Evolutionary conservation across 1,284 basidiomycete genomes (phyloP), one percentile per base, ranked within the genome.

Genomic region (Athelia psychrophila): DNA sequence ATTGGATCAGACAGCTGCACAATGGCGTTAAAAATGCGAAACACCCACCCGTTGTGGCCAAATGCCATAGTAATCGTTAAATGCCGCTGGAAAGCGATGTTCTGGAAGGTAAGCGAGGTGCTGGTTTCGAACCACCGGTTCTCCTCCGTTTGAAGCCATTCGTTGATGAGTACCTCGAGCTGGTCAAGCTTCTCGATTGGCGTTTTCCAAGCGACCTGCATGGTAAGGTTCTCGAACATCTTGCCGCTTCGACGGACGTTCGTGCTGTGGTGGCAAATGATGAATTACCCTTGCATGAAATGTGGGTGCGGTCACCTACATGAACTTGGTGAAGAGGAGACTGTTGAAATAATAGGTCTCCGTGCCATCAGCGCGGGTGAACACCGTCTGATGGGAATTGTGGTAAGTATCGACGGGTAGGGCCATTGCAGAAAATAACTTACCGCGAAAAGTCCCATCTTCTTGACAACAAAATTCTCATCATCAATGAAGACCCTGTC

Each of bases 321-420:
- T 88, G 65, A 89, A 87, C 62, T 85, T 86, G 50, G 65, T 78
- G 64, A 85, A 86, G 15, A 89, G 71, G 57, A 83, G 82, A 57
- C 83, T 86, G 70, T 89, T 90, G 69, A 84, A 89, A 60, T 88
- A 89, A 60, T 90, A 90, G 9, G 85, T 81, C 60, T 88, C 83
- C 9, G 84, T 84, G 15, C 87, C 87, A 58, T 90, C 87, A 4
- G 74, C 60, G 22, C 86, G 81, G 22, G 76, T 65, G 59, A 89
- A 89, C 20, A 84, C 75, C 2, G 86, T 89, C 75, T 83, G 51
- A 12, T 51, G 38, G 38, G 49, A 40, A 35, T 54, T 13, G 50
- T 2, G 12, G 36, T 64, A 35, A 65, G 50, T 13, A 44, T 16
- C 24, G 18, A 33, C 24, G 30, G 20, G 13, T 23, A 51, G 32